Percentiles rank a stretch among this genome's conserved stretches.
These are phyloP conservation scores for Bipolaris zeicola DNA, from an alignment of 2,329 filamentous ascomycete species.

Conservation along the genomic window DNA sequence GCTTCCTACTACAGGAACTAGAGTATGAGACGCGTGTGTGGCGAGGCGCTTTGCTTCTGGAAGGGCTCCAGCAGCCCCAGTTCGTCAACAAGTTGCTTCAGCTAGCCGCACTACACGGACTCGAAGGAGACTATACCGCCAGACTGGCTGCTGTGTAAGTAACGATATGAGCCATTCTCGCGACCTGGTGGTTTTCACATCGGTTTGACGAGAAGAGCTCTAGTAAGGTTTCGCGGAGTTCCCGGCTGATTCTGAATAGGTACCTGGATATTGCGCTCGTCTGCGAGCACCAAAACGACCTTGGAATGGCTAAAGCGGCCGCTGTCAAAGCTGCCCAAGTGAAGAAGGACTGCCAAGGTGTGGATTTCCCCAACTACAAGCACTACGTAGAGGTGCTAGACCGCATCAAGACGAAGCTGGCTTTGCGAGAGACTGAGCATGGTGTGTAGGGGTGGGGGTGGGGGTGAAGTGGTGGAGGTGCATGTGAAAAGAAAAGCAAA, in stretches of 20 bases:
- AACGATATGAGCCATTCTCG: neutral
- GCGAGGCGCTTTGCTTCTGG: constrained; percentile 19
- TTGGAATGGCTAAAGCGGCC: constrained; percentile 24
- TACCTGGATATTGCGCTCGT: constrained; percentile 43
- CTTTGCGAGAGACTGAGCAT: neutral
- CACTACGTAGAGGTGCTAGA: constrained; percentile 30
- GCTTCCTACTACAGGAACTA: constrained; percentile 41
- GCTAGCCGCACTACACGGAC: constrained; percentile 34
- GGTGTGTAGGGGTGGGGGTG: neutral
- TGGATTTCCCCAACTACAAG: constrained; percentile 32
- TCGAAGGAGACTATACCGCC: constrained; percentile 33
- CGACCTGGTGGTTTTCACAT: neutral
- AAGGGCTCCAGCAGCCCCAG: constrained; percentile 17
- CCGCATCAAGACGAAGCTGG: constrained; percentile 25
- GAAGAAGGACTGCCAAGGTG: constrained; percentile 36
- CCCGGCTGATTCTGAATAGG: constrained; percentile 20
- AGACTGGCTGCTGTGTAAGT: constrained; percentile 38
- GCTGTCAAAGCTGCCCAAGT: constrained; percentile 37
- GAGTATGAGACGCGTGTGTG: constrained; percentile 35
- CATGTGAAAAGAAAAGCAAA: neutral
- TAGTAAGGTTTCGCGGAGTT: no score
- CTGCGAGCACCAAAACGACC: constrained; percentile 33
- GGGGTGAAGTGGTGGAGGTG: neutral
- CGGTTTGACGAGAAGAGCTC: neutral
- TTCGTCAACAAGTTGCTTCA: constrained; percentile 34